phyloP scores from a whole-genome alignment of 1,139 yeast species.

The Geotrichum citri-aurantii region DNA sequence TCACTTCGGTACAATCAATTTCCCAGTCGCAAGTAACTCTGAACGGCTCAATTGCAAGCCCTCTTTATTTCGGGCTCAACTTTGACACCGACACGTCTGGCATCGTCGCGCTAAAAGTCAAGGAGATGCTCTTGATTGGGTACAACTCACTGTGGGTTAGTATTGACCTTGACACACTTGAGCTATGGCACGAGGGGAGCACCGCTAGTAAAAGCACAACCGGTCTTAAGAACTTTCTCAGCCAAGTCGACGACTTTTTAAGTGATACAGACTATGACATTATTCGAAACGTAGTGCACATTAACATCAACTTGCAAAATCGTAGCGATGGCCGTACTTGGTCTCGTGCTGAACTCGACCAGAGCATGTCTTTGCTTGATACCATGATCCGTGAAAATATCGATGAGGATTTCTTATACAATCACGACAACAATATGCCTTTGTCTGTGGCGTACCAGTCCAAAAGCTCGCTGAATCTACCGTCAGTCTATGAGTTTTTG shows the following conservation, averaged over 20 bases:
- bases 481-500: neutral
- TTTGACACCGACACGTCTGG: conserved; percentile 47
- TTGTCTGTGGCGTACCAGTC: neutral
- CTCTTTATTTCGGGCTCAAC: conserved; percentile 54
- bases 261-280: conserved; percentile 52
- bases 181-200: conserved; percentile 34
- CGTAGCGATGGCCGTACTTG: conserved; percentile 13
- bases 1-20: conserved; percentile 16
- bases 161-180: conserved; percentile 46
- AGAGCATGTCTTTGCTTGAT: neutral
- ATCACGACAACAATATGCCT: neutral
- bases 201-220: conserved; percentile 29
- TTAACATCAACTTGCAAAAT: conserved; percentile 40
- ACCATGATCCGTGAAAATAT: neutral
- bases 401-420: neutral
- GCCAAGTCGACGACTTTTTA: neutral
- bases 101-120: conserved; percentile 40
- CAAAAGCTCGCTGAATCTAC: neutral
- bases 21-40: conserved; percentile 62
- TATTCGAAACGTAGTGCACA: conserved; percentile 48
- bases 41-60: conserved; percentile 53
- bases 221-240: neutral
- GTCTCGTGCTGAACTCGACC: neutral
- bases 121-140: conserved; percentile 55
- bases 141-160: conserved; percentile 56